A percentile compares a stretch with the other conserved stretches of the same genome.
Conservation (phyloP, 2,329 filamentous ascomycete genomes). For the Grosmannia penicillata region DNA sequence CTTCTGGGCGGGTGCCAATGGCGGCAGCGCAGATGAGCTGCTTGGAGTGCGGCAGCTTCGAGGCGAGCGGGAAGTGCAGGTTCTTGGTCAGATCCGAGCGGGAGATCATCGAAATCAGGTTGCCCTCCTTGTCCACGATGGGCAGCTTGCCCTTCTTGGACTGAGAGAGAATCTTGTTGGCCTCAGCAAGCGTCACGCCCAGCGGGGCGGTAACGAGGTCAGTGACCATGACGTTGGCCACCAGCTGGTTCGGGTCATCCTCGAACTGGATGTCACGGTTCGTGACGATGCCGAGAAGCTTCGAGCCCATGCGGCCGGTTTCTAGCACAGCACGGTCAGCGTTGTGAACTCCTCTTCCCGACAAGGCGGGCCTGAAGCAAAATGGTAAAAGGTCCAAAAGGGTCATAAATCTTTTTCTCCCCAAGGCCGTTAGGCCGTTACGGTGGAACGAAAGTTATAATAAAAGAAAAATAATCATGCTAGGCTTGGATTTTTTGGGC, state of each 20-base stretch:
- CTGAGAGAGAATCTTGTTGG: slow-evolving; percentile 82
- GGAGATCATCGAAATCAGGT: slow-evolving; percentile 83
- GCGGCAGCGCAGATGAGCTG: slow-evolving; percentile 92
- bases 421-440: slow-evolving; percentile 72
- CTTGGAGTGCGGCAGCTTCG: slow-evolving; percentile 92
- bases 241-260: slow-evolving; percentile 52
- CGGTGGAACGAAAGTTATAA: slow-evolving; percentile 99
- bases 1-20: slow-evolving; percentile 87
- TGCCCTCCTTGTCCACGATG: slow-evolving; percentile 70
- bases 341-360: slow-evolving; percentile 6
- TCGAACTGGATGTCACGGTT: slow-evolving; percentile 98
- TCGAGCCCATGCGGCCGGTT: slow-evolving; percentile 81
- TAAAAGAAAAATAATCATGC: slow-evolving; percentile 68
- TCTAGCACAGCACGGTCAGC: slow-evolving; percentile 43
- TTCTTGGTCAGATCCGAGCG: slow-evolving; percentile 98
- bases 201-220: slow-evolving; percentile 78
- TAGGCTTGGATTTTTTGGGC: too few relatives aligned
- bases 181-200: slow-evolving; percentile 73
- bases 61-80: slow-evolving; percentile 88
- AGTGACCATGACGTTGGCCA: slow-evolving; percentile 92
- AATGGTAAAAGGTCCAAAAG: not conserved
- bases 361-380: slow-evolving; percentile 1
- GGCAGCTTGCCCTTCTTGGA: slow-evolving; percentile 98
- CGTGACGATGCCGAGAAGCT: slow-evolving; percentile 93
- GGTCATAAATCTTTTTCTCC: slow-evolving; percentile 40